Percentiles rank a stretch among this genome's conserved stretches.
Conservation (phyloP, 345 rosid species). For the Lepidium didymum region DNA sequence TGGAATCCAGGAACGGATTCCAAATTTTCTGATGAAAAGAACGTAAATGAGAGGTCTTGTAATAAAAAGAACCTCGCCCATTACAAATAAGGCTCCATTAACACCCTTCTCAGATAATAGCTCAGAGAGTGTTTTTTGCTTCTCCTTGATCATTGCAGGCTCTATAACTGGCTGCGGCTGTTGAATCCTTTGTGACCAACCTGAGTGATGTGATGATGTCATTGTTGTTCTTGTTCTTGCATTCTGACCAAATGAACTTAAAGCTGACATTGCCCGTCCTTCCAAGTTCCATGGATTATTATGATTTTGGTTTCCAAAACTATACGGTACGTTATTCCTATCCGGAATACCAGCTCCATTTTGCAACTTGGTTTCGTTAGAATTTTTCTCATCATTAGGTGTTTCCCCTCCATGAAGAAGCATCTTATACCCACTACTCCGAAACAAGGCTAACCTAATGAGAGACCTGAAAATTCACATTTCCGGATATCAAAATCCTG, state of each 20-base stretch:
- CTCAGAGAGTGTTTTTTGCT: conserved; percentile 32
- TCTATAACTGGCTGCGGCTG: conserved; percentile 55
- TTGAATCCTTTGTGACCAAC: conserved; percentile 55
- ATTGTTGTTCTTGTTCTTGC: conserved; percentile 42
- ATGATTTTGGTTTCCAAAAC: conserved; percentile 25
- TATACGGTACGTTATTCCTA: conserved; percentile 24
- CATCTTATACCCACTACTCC: conserved; percentile 78
- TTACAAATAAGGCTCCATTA: conserved; percentile 49
- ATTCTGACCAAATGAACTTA: conserved; percentile 71
- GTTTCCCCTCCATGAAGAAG: conserved; percentile 89
- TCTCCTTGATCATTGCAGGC: conserved; percentile 39
- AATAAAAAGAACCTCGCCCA: conserved; percentile 68
- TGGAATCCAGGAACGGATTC: conserved; percentile 83
- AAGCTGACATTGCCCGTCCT: conserved; percentile 78
- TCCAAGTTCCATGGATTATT: conserved; percentile 52
- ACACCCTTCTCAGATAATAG: conserved; percentile 66
- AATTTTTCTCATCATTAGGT: conserved; percentile 47
- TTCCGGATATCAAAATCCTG: background rate
- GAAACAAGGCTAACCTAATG: conserved; percentile 62
- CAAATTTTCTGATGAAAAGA: conserved; percentile 68
- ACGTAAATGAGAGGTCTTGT: conserved; percentile 92
- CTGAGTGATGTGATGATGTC: conserved; percentile 27
- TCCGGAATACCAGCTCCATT: conserved; percentile 23
- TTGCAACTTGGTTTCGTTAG: conserved; percentile 33
- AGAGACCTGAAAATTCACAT: conserved; percentile 47